These are phyloP conservation scores for Exophiala sp. DNA, from an alignment of 2,329 filamentous ascomycete species.

Conservation along the genomic window DNA sequence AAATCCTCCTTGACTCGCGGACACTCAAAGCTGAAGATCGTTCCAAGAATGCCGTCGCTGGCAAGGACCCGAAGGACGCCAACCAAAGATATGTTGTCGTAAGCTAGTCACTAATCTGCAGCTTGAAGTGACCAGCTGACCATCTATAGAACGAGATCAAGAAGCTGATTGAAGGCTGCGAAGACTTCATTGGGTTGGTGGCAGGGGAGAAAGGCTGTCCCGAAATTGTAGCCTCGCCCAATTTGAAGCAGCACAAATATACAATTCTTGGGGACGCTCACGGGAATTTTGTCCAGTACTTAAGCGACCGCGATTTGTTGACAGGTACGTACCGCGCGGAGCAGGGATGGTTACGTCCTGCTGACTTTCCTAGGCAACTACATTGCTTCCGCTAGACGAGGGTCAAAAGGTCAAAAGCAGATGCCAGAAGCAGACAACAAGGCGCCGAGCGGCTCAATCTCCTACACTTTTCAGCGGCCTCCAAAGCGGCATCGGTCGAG, in stretches of 20 bases:
- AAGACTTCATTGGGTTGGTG: slow-evolving; percentile 20
- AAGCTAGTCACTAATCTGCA: background rate
- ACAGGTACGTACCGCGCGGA: slow-evolving; percentile 1
- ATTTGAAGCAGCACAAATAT: slow-evolving; percentile 13
- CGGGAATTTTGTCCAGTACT: slow-evolving; percentile 11
- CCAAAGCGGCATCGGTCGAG: slow-evolving; percentile 18
- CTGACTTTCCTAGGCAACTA: slow-evolving; percentile 7
- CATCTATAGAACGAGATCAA: slow-evolving; percentile 20
- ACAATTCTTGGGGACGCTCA: slow-evolving; percentile 18
- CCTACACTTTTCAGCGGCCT: slow-evolving; percentile 13
- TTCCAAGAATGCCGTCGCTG: background rate
- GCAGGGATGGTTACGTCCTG: background rate
- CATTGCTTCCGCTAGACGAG: background rate
- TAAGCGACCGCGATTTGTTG: slow-evolving; percentile 6
- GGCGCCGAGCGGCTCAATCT: slow-evolving; percentile 13
- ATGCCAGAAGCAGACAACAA: background rate
- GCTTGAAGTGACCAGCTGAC: background rate
- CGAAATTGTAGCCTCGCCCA: slow-evolving; percentile 16
- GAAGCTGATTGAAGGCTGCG: slow-evolving; percentile 19
- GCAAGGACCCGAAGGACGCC: slow-evolving; percentile 4
- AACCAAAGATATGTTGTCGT: slow-evolving; percentile 16
- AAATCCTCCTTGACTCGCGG: background rate
- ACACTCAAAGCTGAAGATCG: slow-evolving; percentile 3
- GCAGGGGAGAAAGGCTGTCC: slow-evolving; percentile 12
- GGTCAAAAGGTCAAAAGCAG: slow-evolving; percentile 7